A percentile compares a stretch with the other conserved stretches of the same genome.
These are phyloP conservation scores for Arbutus unedo DNA, from an alignment of 148 eudicot species.

Conservation along the genomic window DNA sequence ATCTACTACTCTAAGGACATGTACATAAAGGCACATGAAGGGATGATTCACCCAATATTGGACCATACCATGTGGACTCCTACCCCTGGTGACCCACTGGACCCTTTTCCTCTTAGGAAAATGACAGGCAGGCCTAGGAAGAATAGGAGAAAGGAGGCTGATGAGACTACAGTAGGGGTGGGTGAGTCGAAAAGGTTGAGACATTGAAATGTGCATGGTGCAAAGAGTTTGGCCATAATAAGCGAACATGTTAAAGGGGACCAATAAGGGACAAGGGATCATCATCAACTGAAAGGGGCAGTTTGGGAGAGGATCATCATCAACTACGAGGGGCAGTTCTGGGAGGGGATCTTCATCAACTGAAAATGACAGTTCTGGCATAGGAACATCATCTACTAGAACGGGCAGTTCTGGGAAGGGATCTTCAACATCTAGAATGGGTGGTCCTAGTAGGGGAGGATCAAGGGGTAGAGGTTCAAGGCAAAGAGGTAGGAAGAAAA, in stretches of 20 bases:
- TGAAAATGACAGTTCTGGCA: too few species aligned
- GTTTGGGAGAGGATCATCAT: too few species aligned
- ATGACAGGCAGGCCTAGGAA: not conserved
- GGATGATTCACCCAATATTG: not conserved
- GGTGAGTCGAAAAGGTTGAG: not conserved
- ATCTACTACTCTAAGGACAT: not conserved
- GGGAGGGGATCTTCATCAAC: too few species aligned
- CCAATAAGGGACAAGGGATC: not conserved
- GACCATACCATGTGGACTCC: not conserved
- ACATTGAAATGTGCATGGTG: not conserved
- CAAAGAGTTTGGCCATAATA: not conserved
- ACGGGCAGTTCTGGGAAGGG: too few species aligned
- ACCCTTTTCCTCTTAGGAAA: not conserved
- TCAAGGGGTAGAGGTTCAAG: too few species aligned
- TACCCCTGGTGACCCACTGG: not conserved
- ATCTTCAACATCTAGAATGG: too few species aligned
- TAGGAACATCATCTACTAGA: too few species aligned
- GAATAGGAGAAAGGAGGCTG: not conserved
- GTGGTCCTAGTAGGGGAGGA: too few species aligned
- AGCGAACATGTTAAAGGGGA: not conserved
- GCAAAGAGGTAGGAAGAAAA: too few species aligned
- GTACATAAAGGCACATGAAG: not conserved
- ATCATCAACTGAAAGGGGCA: too few species aligned
- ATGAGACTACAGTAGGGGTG: not conserved
- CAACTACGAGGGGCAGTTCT: too few species aligned